Percentiles rank a stretch among this genome's conserved stretches.
phyloP scores from a whole-genome alignment of 2,329 filamentous ascomycete genomes.

The Tothia fuscella region DNA sequence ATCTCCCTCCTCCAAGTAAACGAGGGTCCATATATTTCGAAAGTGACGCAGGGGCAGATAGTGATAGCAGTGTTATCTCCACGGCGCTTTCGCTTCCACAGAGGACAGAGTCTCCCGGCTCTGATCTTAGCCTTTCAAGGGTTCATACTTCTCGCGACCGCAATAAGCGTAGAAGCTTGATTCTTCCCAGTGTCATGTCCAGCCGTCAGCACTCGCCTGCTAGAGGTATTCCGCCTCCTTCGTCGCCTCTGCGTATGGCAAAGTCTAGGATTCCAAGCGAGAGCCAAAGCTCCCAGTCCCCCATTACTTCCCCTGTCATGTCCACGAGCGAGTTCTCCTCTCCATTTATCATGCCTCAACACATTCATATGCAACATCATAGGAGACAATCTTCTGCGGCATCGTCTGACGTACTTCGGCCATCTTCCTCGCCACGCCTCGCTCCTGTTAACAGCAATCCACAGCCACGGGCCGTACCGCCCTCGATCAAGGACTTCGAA shows the following conservation, averaged over 20 bases:
- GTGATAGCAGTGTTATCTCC: slow-evolving; percentile 79
- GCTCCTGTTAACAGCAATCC: slow-evolving; percentile 64
- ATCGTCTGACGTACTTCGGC: slow-evolving; percentile 54
- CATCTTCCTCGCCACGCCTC: slow-evolving; percentile 72
- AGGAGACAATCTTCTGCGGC: slow-evolving; percentile 85
- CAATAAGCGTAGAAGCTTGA: slow-evolving; percentile 76
- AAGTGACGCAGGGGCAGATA: slow-evolving; percentile 70
- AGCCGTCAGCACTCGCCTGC: slow-evolving; percentile 83
- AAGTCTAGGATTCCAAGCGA: slow-evolving; percentile 61
- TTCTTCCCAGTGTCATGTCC: slow-evolving; percentile 67
- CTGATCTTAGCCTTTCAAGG: slow-evolving; percentile 68
- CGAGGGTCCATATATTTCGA: slow-evolving; percentile 70
- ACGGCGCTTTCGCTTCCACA: slow-evolving; percentile 59
- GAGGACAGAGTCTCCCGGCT: slow-evolving; percentile 80
- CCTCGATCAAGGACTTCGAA: slow-evolving; percentile 98
- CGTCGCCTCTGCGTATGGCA: slow-evolving; percentile 73
- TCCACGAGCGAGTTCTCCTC: slow-evolving; percentile 72
- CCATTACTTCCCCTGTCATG: slow-evolving; percentile 80
- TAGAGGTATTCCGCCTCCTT: slow-evolving; percentile 52
- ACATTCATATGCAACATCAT: slow-evolving; percentile 52
- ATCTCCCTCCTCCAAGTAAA: slow-evolving; percentile 51
- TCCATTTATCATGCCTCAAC: slow-evolving; percentile 45
- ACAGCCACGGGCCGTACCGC: slow-evolving; percentile 77
- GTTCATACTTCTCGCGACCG: slow-evolving; percentile 70
- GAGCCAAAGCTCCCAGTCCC: slow-evolving; percentile 61